Base-by-base conservation (phyloP, 2,329 filamentous ascomycete species). In the Neonectria coccinea region DNA sequence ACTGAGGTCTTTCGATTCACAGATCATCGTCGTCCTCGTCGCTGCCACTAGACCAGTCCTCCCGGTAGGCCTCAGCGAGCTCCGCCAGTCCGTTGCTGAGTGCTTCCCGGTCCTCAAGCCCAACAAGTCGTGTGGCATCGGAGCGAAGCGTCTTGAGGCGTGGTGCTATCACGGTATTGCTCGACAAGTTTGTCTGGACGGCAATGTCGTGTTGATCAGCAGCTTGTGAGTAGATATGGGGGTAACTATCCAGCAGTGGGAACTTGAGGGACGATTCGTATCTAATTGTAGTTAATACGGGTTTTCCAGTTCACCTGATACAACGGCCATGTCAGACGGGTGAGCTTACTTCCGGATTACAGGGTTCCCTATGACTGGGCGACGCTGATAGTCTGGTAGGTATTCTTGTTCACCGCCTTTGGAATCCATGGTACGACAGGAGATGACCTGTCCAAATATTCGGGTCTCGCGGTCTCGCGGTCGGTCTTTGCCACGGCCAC, bases 51-150 rank as follows among this genome's bases (percentile, higher is more conserved):
- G 89, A 89, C 92, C 93, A 97, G 1, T 93, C 93, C 66, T 96
- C 92, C 70, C 93, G 89, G 77, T 97, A 98, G 64, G 92, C 92
- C 74, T 97, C 94, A 1, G 91, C 91, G 73, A 98, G 89, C 64
- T 92, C 91, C 25, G 91, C 89, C 42, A 99, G 83, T 12, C 91
- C 89, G 74, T 97, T 96, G 50, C 89, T 88, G n/a, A 98, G 83
- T 2, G 84, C 84, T 79, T 99, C 96, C 45, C 95, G 86, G 74
- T 98, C 94, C 64, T 97, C 93, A 3, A 95, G 72, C 0, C 84
- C 83, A 16, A 94, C 83, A 11, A 87, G 84, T 66, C 89, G 86
- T 16, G 86, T 80, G 12, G 91, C 89, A 12, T 91, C 83, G 22
- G 84, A 81, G 69, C 92, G 88, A 29, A 97, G 79, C 2, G 80